Percentiles rank a stretch among this genome's conserved stretches.
Evolutionary conservation across 495 filamentous ascomycete genomes (phyloP).

Genomic region (Glonium stellatum): DNA sequence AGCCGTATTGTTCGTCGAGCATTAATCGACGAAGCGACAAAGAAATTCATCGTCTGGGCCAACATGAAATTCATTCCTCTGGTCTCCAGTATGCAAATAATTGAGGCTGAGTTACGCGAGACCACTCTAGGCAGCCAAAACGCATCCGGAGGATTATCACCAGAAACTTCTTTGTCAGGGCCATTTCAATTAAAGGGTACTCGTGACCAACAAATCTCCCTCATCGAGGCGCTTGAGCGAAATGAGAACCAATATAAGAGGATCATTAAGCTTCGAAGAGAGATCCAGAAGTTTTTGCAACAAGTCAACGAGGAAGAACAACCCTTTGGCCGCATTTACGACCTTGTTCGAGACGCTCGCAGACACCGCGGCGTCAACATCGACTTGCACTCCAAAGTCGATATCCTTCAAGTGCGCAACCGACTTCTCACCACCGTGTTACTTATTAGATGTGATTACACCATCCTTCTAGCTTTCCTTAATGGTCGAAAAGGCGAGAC

Average conservation of each 20-base stretch:
- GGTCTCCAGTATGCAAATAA: slow-evolving; percentile 1
- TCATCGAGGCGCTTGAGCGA: background rate
- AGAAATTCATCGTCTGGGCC: slow-evolving; percentile 54
- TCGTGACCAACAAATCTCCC: background rate
- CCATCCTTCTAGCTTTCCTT: slow-evolving; percentile 49
- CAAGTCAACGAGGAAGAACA: slow-evolving; percentile 51
- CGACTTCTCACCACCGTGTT: slow-evolving; percentile 46
- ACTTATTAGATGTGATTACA: slow-evolving; percentile 48
- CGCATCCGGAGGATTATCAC: background rate
- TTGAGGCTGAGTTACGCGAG: slow-evolving; percentile 16
- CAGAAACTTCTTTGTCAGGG: background rate
- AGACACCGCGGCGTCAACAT: slow-evolving; percentile 30
- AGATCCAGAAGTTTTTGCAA: slow-evolving; percentile 40
- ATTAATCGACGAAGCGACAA: slow-evolving; percentile 59
- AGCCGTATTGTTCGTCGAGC: slow-evolving; percentile 58
- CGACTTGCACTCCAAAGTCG: slow-evolving; percentile 41
- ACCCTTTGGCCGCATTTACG: slow-evolving; percentile 51
- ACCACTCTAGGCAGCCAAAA: too few relatives aligned
- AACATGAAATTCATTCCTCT: slow-evolving; percentile 47
- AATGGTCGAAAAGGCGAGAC: too few relatives aligned
- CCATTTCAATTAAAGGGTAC: background rate
- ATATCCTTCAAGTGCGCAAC: slow-evolving; percentile 43
- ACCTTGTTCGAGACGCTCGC: slow-evolving; percentile 46
- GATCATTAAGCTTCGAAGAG: slow-evolving; percentile 37
- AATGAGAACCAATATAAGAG: slow-evolving; percentile 34